Evolutionary conservation across 345 rosid species (phyloP).

Genomic region (Punica granatum): DNA sequence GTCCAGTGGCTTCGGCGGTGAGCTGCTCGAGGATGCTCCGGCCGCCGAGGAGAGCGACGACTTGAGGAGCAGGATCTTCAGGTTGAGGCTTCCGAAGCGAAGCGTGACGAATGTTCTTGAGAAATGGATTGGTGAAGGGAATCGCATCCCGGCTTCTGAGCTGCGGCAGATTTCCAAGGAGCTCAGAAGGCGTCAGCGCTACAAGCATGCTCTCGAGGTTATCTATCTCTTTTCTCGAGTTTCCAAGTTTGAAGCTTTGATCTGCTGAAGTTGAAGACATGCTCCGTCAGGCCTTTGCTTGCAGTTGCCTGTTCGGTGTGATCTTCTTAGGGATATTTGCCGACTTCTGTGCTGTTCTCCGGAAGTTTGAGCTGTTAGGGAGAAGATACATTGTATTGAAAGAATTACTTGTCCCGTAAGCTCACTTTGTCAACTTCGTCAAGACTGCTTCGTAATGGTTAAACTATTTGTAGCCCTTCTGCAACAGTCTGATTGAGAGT

Average conservation of each 20-base stretch:
- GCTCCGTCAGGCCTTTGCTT: not conserved
- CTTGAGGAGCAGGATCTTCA: conserved; percentile 61
- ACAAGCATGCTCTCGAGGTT: conserved; percentile 96
- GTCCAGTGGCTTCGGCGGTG: conserved; percentile 23
- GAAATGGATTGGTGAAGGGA: conserved; percentile 82
- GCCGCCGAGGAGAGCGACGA: conserved; percentile 38
- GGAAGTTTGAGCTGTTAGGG: not conserved
- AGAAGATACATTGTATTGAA: not conserved
- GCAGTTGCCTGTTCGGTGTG: not conserved
- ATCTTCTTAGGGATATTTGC: not conserved
- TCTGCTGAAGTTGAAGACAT: not conserved
- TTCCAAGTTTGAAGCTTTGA: not conserved
- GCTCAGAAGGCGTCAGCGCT: conserved; percentile 69
- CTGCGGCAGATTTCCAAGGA: conserved; percentile 74
- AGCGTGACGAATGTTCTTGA: conserved; percentile 64
- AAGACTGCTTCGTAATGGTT: not conserved
- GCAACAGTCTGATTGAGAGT: not conserved
- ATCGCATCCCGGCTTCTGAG: conserved; percentile 38
- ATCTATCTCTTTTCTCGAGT: not conserved
- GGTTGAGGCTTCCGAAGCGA: conserved; percentile 76
- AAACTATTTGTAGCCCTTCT: too few relatives aligned
- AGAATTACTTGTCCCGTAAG: not conserved
- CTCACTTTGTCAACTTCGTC: not conserved
- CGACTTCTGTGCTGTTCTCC: not conserved
- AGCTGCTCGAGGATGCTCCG: conserved; percentile 26